A percentile compares a stretch with the other conserved stretches of the same genome.
Conservation (phyloP, 2,329 filamentous ascomycete species). For the Hortaea werneckii region DNA sequence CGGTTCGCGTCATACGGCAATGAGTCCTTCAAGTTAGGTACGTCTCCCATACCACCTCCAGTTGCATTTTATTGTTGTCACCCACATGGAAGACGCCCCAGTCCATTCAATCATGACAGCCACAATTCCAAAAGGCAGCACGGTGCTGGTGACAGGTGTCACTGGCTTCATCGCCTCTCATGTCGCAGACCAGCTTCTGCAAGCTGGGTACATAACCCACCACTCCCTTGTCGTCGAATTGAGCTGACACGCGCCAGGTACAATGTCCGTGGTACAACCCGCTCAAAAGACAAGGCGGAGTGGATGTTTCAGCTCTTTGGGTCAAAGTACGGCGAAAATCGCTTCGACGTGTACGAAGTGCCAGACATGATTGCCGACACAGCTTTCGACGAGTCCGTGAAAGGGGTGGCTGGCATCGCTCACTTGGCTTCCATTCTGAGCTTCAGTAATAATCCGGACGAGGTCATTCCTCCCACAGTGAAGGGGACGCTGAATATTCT, state of each 20-base stretch:
- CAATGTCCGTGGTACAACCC: conserved; percentile 18
- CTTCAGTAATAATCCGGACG: conserved; percentile 30
- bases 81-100: not conserved
- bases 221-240: not conserved
- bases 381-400: conserved; percentile 13
- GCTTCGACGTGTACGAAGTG: conserved; percentile 29
- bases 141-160: conserved; percentile 21
- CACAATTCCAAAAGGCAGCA: conserved; percentile 14
- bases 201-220: conserved; percentile 5
- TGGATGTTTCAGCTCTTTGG: conserved; percentile 15
- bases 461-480: conserved; percentile 34
- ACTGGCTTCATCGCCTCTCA: conserved; percentile 20
- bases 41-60: too few species aligned
- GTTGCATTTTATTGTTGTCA: too few species aligned
- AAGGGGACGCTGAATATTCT: conserved; percentile 27
- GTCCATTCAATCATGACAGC: conserved; percentile 7
- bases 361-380: conserved; percentile 10
- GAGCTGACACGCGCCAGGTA: conserved; percentile 7
- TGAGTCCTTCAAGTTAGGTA: too few species aligned
- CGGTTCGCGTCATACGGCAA: too few species aligned
- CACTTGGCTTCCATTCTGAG: conserved; percentile 36
- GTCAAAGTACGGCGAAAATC: conserved; percentile 15
- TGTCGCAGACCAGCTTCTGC: conserved; percentile 17
- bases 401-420: conserved; percentile 31
- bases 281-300: conserved; percentile 11